Percentiles rank a stretch among this genome's conserved stretches.
Evolutionary conservation across 176 grass and related monocot species (phyloP).

Genomic region (Bromus sterilis): DNA sequence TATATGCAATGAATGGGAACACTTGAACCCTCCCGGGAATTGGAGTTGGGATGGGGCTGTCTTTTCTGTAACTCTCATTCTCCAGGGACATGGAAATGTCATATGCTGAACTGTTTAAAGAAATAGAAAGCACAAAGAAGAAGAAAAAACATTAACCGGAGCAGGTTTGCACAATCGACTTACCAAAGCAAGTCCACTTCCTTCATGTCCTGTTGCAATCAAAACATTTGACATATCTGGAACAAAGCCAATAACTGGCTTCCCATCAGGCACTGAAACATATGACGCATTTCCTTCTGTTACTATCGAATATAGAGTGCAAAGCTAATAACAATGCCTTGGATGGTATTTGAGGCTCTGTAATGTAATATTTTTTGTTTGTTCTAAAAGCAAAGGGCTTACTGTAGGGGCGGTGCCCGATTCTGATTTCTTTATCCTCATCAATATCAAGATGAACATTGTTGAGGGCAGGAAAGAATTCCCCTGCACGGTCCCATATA

Average conservation of each 20-base stretch:
- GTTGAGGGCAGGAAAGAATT: conserved; percentile 79
- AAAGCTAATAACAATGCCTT: background rate
- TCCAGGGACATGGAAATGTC: background rate
- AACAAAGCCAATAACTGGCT: conserved; percentile 83
- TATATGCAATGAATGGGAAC: background rate
- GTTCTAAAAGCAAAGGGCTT: conserved; percentile 25
- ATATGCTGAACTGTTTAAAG: background rate
- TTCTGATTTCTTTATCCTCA: conserved; percentile 55
- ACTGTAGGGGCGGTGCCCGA: conserved; percentile 90
- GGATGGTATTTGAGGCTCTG: conserved; percentile 4
- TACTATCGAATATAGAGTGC: background rate
- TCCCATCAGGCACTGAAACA: conserved; percentile 94
- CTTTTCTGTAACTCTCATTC: background rate
- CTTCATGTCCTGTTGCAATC: conserved; percentile 91
- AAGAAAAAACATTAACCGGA: background rate
- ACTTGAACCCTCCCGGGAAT: background rate
- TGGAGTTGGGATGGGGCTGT: background rate
- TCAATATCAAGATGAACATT: conserved; percentile 48
- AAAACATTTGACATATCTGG: conserved; percentile 71
- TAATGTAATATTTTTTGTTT: background rate
- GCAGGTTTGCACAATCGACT: conserved; percentile 6
- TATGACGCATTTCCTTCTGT: conserved; percentile 10
- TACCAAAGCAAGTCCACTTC: conserved; percentile 94
- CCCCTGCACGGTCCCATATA: conserved; percentile 79
- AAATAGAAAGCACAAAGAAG: background rate